phyloP scores from a whole-genome alignment of 2,329 filamentous ascomycete genomes.

The Botrytis medusae region DNA sequence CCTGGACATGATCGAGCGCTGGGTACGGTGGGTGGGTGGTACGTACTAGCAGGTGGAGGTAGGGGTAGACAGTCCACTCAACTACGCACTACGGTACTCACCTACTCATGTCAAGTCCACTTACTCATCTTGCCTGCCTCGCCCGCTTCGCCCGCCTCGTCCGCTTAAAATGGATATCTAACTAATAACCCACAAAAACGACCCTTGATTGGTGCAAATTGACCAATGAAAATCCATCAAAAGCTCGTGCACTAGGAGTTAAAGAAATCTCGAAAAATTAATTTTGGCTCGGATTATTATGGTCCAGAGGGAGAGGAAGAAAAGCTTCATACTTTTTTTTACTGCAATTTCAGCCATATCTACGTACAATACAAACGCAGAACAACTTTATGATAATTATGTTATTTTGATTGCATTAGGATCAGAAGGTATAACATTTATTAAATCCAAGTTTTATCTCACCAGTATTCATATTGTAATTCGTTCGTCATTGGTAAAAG shows the following conservation, averaged over 20 bases:
- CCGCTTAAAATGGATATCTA: background rate
- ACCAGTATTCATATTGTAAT: background rate
- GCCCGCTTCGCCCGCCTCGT: background rate
- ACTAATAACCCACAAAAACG: background rate
- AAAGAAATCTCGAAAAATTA: constrained; percentile 22
- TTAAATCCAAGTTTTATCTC: background rate
- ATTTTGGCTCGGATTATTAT: constrained; percentile 16
- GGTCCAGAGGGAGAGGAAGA: background rate
- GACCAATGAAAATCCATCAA: constrained; percentile 16
- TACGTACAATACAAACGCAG: background rate
- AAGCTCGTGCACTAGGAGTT: constrained; percentile 15
- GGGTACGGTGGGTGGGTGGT: too few relatives aligned
- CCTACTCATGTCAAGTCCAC: background rate
- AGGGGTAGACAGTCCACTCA: background rate
- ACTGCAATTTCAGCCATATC: background rate
- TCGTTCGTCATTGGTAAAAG: constrained; percentile 13
- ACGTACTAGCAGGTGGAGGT: background rate
- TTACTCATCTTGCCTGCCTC: background rate
- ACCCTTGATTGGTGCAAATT: background rate
- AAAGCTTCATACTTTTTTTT: constrained; percentile 13
- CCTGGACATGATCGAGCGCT: too few relatives aligned
- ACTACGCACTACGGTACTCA: background rate
- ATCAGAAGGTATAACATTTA: background rate
- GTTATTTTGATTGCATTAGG: background rate
- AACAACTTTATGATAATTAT: background rate